Evolutionary conservation across 371 early-diverging fungal genomes (phyloP).

Genomic region (Dichotomocladium elegans): DNA sequence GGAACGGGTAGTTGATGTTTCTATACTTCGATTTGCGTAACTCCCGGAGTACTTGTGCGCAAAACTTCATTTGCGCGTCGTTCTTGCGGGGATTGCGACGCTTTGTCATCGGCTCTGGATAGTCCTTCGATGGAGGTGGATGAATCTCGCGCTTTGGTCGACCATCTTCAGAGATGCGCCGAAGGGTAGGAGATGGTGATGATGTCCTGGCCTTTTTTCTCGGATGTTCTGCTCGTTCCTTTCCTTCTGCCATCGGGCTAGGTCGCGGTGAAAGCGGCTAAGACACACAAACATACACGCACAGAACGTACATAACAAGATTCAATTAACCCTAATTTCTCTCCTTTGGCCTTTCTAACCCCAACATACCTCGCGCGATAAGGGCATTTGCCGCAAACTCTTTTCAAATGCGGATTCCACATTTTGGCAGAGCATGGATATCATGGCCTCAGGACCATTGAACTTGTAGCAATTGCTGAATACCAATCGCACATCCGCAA

Average conservation of each 20-base stretch:
- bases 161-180: constrained; percentile 43
- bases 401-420: constrained; percentile 73
- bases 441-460: constrained; percentile 78
- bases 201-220: constrained; percentile 12
- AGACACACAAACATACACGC: not conserved
- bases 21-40: constrained; percentile 71
- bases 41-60: constrained; percentile 70
- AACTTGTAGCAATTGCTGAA: constrained; percentile 90
- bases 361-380: constrained; percentile 27
- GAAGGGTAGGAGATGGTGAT: constrained; percentile 5
- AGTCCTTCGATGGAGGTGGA: constrained; percentile 61
- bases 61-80: constrained; percentile 69
- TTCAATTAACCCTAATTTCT: not conserved
- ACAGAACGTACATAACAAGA: not conserved
- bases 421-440: constrained; percentile 72
- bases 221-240: constrained; percentile 6
- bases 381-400: constrained; percentile 67
- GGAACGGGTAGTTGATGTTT: constrained; percentile 76
- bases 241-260: constrained; percentile 12
- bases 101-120: constrained; percentile 36
- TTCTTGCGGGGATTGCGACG: constrained; percentile 49
- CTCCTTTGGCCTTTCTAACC: not conserved
- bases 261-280: constrained; percentile 11
- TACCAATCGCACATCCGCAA: constrained; percentile 74
- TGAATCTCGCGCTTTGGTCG: constrained; percentile 74